Conservation (phyloP, 1,284 basidiomycete genomes). For the Ganoderma sp. region DNA sequence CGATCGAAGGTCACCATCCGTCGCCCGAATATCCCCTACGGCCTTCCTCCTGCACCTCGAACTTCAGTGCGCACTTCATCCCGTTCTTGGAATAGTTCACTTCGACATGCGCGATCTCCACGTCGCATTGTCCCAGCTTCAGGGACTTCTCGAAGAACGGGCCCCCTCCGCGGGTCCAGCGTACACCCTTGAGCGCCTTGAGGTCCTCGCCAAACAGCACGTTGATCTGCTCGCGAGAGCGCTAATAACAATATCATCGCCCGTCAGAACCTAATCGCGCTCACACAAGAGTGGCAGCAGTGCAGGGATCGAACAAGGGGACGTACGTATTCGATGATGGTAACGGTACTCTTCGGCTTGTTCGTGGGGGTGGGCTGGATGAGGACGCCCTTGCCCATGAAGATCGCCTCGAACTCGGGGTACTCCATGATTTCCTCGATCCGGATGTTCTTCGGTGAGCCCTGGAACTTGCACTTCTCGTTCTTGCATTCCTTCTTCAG, state of each 20-base stretch:
- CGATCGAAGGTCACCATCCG: neutral
- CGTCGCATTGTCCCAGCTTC: conserved; percentile 37
- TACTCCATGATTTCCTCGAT: conserved; percentile 43
- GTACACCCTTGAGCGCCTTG: conserved; percentile 46
- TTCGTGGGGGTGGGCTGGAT: conserved; percentile 10
- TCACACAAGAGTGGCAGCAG: neutral
- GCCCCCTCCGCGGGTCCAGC: conserved; percentile 39
- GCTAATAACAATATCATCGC: conserved; percentile 24
- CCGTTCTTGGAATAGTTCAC: conserved; percentile 50
- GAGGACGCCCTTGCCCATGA: conserved; percentile 42
- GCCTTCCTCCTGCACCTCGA: conserved; percentile 43
- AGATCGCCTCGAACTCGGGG: conserved; percentile 46
- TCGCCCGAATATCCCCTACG: conserved; percentile 20
- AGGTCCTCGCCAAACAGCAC: conserved; percentile 45
- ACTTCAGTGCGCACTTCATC: conserved; percentile 50
- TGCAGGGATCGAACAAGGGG: neutral
- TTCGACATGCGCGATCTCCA: conserved; percentile 42
- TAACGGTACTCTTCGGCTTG: conserved; percentile 12
- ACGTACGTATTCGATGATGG: conserved; percentile 26
- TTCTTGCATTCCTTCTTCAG: conserved; percentile 51
- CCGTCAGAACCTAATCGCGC: conserved; percentile 33
- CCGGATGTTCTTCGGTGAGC: conserved; percentile 27
- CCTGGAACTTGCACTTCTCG: conserved; percentile 47
- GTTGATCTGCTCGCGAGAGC: conserved; percentile 20
- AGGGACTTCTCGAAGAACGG: conserved; percentile 44